Conservation (phyloP, 306 rosid genomes). For the Acacia acuminata region DNA sequence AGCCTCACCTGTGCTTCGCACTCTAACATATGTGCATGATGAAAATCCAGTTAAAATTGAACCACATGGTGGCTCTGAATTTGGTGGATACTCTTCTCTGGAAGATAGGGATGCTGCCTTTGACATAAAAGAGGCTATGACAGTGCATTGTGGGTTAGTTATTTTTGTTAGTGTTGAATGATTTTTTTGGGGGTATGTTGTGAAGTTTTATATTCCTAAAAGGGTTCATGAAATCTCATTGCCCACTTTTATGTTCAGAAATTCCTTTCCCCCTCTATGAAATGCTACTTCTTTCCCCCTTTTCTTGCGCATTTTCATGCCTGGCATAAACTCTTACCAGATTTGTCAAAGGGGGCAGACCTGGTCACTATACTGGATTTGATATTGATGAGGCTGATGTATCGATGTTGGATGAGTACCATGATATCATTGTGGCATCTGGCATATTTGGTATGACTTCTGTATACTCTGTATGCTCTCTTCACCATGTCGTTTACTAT, state of each 20-base stretch:
- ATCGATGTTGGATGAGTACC: conserved; percentile 78
- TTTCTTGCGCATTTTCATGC: conserved; percentile 23
- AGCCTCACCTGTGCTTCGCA: conserved; percentile 65
- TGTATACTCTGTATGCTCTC: background rate
- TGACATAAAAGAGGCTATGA: conserved; percentile 82
- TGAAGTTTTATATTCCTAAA: conserved; percentile 22
- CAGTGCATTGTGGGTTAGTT: conserved; percentile 92
- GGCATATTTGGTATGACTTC: conserved; percentile 78
- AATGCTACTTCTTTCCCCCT: conserved; percentile 27
- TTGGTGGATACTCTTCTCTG: conserved; percentile 89
- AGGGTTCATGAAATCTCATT: background rate
- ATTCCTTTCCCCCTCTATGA: background rate
- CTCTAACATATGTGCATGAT: conserved; percentile 72
- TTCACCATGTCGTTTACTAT: conserved; percentile 20
- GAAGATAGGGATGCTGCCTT: conserved; percentile 80
- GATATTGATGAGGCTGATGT: conserved; percentile 90
- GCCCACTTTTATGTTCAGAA: conserved; percentile 6
- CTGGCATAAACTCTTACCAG: conserved; percentile 49
- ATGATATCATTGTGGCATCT: conserved; percentile 94
- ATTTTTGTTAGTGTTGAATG: background rate
- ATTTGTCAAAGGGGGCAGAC: conserved; percentile 87
- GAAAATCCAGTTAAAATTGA: conserved; percentile 62
- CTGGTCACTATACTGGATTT: conserved; percentile 86
- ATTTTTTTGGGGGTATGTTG: background rate
- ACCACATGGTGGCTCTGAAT: conserved; percentile 79